Evolutionary conservation across 495 filamentous ascomycete genomes (phyloP).

Genomic region (Penicillium angulare): DNA sequence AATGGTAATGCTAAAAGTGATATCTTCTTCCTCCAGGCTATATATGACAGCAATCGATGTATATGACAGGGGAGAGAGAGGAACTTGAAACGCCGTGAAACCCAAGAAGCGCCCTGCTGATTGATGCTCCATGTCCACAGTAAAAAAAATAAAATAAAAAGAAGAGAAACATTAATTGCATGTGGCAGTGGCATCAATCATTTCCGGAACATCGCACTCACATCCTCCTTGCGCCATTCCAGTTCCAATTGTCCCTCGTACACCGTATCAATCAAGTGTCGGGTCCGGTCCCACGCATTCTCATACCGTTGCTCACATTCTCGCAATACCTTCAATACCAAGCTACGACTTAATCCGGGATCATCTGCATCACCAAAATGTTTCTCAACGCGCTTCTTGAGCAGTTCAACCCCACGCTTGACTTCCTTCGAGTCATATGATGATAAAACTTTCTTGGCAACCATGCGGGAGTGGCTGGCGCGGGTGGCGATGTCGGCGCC

Average conservation of each 20-base stretch:
- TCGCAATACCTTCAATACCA: constrained; percentile 75
- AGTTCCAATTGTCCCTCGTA: constrained; percentile 64
- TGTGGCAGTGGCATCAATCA: too few relatives aligned
- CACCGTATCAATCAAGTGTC: constrained; percentile 58
- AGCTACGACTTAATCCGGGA: constrained; percentile 58
- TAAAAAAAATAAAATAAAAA: not conserved
- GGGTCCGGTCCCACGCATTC: constrained; percentile 67
- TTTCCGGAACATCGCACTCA: constrained; percentile 51
- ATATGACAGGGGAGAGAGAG: too few relatives aligned
- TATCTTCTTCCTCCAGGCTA: too few relatives aligned
- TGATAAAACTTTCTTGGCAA: constrained; percentile 80
- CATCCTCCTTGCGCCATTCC: constrained; percentile 61
- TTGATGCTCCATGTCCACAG: not conserved
- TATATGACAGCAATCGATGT: too few relatives aligned
- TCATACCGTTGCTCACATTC: constrained; percentile 80
- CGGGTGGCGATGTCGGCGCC: constrained; percentile 62
- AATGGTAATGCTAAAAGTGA: too few relatives aligned
- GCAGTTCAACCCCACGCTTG: constrained; percentile 75
- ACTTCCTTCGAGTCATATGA: constrained; percentile 81
- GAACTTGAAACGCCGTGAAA: too few relatives aligned
- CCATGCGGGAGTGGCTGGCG: constrained; percentile 71
- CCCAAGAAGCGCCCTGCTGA: not conserved
- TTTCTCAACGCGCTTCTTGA: constrained; percentile 90
- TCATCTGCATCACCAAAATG: constrained; percentile 91
- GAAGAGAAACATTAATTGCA: constrained; percentile 11